Evolutionary conservation across 2,329 filamentous ascomycete genomes (phyloP), one percentile per base, ranked within the genome.

Genomic region (Nigrospora sphaerica): DNA sequence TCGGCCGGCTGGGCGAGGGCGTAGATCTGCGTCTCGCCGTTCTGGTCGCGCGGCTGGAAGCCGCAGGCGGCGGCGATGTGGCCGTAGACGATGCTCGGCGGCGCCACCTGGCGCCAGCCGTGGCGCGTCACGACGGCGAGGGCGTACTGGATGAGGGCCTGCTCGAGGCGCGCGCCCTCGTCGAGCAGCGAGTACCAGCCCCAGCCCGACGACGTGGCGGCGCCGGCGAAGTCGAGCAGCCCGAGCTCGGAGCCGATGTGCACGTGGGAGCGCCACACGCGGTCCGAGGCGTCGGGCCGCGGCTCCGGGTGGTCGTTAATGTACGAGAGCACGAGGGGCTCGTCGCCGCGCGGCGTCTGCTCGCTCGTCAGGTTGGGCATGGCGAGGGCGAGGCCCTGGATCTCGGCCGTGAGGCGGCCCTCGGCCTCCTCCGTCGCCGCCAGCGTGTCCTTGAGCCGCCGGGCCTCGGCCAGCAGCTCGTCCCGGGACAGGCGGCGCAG

Each of bases 151-250:
- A 97, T 72, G 3, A 98, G 77, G 0, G 93, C 93, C 62, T 97
- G 92, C 68, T 98, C 93, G n/a, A 98, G 78, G 63, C 93, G 80
- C 0, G 91, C 91, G 10, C 83, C 93, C 60, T 95, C 91, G 61
- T 92, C 88, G n/a, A 88, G 74, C 12, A 98, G 80, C 67, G 90
- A 97, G 70, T 98, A 98, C 88, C 90, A 98, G 1, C 93, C 93
- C 92, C 92, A 98, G 34, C 93, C 93, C 4, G 85, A 88, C 2
- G 88, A 84, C n/a, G 79, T 82, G 2, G 85, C 85, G 6, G 90
- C 89, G 49, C 78, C 83, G 6, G 85, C 74, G 60, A 98, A 96
- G 69, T 98, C 92, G 44, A 98, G 74, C n/a, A 98, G 76, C 32
- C 85, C 83, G n/a, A 98, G 78, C 59, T 90, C 81, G 5, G 81